phyloP scores from a whole-genome alignment of 148 eudicot genomes.

The Silene latifolia region DNA sequence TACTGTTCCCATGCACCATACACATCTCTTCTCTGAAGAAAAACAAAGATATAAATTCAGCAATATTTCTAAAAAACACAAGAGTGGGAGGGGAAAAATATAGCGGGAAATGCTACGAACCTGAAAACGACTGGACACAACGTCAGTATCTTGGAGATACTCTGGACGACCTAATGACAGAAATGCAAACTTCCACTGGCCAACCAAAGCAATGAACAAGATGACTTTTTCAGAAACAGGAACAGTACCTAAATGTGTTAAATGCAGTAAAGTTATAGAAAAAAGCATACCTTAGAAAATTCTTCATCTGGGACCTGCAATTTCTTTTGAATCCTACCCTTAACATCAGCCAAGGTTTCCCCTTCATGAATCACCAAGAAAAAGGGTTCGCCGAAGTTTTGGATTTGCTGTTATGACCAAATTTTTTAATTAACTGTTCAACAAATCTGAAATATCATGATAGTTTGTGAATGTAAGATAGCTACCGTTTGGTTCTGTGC shows the following conservation, averaged over 20 bases:
- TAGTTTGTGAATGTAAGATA: background rate
- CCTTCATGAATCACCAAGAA: constrained; percentile 85
- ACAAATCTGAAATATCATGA: background rate
- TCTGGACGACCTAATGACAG: constrained; percentile 66
- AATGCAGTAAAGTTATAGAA: background rate
- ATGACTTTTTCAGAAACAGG: background rate
- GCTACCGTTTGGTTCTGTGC: constrained; percentile 73
- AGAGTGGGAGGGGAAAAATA: background rate
- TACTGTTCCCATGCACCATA: constrained; percentile 98
- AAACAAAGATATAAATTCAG: background rate
- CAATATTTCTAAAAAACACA: background rate
- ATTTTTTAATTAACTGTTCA: background rate
- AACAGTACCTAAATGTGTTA: background rate
- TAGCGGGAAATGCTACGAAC: constrained; percentile 17
- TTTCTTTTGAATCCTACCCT: constrained; percentile 76
- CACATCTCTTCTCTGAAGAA: constrained; percentile 70
- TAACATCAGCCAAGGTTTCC: constrained; percentile 75
- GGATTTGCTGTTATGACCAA: constrained; percentile 54
- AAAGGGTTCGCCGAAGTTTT: constrained; percentile 87
- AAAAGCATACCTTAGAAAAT: constrained; percentile 62
- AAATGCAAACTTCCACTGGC: constrained; percentile 77
- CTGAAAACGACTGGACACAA: constrained; percentile 63
- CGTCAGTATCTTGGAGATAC: constrained; percentile 60
- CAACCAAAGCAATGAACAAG: constrained; percentile 18
- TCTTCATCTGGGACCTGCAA: constrained; percentile 87